phyloP scores from a whole-genome alignment of 768 basidiomycete genomes.

The Russula earlei region DNA sequence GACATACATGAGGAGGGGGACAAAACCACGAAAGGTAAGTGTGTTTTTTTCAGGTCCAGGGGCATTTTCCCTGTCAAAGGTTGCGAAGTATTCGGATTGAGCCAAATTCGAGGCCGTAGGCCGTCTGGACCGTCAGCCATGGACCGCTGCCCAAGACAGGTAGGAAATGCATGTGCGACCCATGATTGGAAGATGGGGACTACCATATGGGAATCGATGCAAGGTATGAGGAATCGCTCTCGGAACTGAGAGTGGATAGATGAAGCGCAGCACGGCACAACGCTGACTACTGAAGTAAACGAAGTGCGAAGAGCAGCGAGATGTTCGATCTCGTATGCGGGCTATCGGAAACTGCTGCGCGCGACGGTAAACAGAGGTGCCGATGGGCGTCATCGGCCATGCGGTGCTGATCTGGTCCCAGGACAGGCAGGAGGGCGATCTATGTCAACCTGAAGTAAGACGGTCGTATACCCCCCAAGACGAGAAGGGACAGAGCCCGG shows the following conservation, averaged over 20 bases:
- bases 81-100: slow-evolving; percentile 9
- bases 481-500: neutral
- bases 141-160: neutral
- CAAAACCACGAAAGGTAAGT: slow-evolving; percentile 2
- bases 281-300: neutral
- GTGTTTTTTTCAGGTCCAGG: neutral
- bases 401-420: neutral
- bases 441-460: too few species aligned
- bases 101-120: neutral
- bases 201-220: neutral
- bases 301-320: neutral
- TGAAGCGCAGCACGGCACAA: neutral
- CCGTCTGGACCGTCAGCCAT: neutral
- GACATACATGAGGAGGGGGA: too few species aligned
- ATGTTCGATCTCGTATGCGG: neutral
- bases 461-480: neutral
- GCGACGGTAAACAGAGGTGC: neutral
- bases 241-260: neutral
- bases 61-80: neutral
- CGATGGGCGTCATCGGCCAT: neutral
- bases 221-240: neutral
- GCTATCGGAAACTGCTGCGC: neutral
- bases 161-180: neutral
- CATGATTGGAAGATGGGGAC: neutral
- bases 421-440: neutral